Percentiles rank a stretch among this genome's conserved stretches.
Evolutionary conservation across 1,139 yeast species (phyloP).

Genomic region (Candida frijolesensis): DNA sequence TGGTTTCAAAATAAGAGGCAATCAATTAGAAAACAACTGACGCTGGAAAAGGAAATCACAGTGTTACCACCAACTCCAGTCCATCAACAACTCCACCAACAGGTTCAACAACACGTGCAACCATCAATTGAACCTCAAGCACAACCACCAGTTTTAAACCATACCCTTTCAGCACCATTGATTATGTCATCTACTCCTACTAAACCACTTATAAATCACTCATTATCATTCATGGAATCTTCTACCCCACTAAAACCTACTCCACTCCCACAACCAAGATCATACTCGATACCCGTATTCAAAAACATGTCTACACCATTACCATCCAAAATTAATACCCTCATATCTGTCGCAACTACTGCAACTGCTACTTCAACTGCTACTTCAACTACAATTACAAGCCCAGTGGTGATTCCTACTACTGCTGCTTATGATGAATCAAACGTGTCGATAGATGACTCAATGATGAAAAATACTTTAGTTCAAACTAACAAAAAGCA

Average conservation of each 20-base stretch:
- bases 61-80: slow-evolving; percentile 46
- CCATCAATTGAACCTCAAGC: not conserved
- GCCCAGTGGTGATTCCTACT: not conserved
- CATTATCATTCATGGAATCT: slow-evolving; percentile 8
- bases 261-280: slow-evolving; percentile 11
- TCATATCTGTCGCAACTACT: not conserved
- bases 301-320: slow-evolving; percentile 9
- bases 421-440: slow-evolving; percentile 2
- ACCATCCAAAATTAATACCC: not conserved
- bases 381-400: not conserved
- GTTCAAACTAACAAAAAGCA: slow-evolving; percentile 41
- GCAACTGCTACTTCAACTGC: not conserved
- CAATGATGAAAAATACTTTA: slow-evolving; percentile 4
- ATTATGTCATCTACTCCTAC: slow-evolving; percentile 27
- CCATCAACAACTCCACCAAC: slow-evolving; percentile 3
- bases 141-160: slow-evolving; percentile 20
- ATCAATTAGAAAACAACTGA: slow-evolving; percentile 60
- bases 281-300: slow-evolving; percentile 10
- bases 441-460: not conserved
- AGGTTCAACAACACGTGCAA: not conserved
- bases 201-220: slow-evolving; percentile 19
- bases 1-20: slow-evolving; percentile 98
- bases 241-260: slow-evolving; percentile 5
- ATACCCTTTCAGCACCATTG: slow-evolving; percentile 25
- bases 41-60: slow-evolving; percentile 44